Base-by-base conservation (phyloP, 1,284 basidiomycete species). In the Peniophora sp. region DNA sequence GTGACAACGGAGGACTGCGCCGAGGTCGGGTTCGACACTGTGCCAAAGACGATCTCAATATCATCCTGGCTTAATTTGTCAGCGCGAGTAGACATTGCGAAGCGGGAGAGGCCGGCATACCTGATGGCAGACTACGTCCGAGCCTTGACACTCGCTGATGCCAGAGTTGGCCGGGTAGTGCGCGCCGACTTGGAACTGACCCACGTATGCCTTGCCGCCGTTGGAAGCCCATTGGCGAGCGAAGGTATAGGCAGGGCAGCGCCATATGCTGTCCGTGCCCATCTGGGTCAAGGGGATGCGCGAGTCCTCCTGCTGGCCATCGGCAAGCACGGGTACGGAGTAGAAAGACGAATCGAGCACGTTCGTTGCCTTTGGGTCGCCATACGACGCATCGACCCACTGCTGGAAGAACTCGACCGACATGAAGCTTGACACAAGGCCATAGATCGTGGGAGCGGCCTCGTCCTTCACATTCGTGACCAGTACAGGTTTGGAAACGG, bases 401-500 rank as follows among this genome's bases (percentile, higher is more conserved):
- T 56, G 51, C 25, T 61, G 55, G 58, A 81, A 83, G 8, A 63
- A 62, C 3, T 63, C 58, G 41, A 69, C 67, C 25, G 73, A 65
- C 16, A 81, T 50, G 2, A 74, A 64, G 23, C 63, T 56, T 3
- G 67, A 58, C 59, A 75, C 73, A 34, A 57, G 53, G 20, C 62
- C 56, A 61, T 82, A 85, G 55, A 89, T 81, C 16, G 79, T 69
- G 11, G 68, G 63, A 0, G 73, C 86, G 2, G 81, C 86, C 59
- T 93, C 89, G 61, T 90, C 70, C 32, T 67, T 63, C 16, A 86
- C 83, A n/a, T 75, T 85, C 1, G 86, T 81, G 39, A 92, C 62
- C 32, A 93, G 66, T 43, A 92, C 58, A 1, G 84, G 76, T 61
- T 89, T 89, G 53, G 65, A 73, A 50, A 78, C 74, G 0, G 63